Evolutionary conservation across 2,329 filamentous ascomycete genomes (phyloP).

Genomic region (Pestalotiopsis sp.): DNA sequence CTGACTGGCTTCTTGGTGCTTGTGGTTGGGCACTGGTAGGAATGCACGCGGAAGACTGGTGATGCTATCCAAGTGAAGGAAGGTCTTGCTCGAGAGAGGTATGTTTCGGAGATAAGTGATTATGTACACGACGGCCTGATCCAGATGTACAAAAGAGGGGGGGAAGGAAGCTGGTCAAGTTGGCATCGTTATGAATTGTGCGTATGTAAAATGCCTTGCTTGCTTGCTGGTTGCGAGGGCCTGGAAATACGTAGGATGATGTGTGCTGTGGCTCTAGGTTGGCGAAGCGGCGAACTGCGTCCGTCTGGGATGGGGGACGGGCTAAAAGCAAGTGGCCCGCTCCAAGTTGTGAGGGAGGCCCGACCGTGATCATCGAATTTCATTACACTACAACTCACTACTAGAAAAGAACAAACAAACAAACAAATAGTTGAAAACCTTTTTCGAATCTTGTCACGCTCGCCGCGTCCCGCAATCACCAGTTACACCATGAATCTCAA

Average conservation of each 20-base stretch:
- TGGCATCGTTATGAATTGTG: constrained; percentile 10
- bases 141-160: neutral
- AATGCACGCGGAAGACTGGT: constrained; percentile 1
- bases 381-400: neutral
- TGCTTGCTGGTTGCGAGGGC: neutral
- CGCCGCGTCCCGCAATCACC: too few species aligned
- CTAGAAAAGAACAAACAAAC: neutral
- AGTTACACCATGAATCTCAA: too few species aligned
- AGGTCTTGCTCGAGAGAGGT: neutral
- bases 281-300: constrained; percentile 1
- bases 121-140: neutral
- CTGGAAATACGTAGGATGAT: neutral
- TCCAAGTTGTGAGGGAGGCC: neutral
- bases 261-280: constrained; percentile 8
- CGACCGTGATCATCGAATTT: constrained; percentile 3
- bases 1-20: neutral
- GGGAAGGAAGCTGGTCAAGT: neutral
- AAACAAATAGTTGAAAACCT: neutral
- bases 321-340: neutral
- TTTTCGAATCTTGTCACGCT: too few species aligned
- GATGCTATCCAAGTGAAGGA: neutral
- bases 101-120: constrained; percentile 1
- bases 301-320: neutral
- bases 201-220: neutral
- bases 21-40: constrained; percentile 3